Evolutionary conservation across 192 early-diverging fungal species (phyloP).

Genomic region (Powellomyces hirtus): DNA sequence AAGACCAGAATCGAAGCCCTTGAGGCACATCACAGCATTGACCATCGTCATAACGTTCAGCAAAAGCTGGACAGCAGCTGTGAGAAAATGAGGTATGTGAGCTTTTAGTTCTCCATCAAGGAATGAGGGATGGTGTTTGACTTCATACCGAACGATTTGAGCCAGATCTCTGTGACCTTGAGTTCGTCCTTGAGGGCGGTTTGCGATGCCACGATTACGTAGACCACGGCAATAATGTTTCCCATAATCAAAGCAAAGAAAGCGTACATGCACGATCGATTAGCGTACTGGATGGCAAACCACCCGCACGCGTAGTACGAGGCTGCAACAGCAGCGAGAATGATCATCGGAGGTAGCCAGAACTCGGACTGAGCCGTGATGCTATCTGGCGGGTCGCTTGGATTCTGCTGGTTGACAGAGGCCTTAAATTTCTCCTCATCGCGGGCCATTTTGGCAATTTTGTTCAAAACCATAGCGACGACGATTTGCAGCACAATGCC

Average conservation of each 20-base stretch:
- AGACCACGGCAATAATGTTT: slow-evolving; percentile 27
- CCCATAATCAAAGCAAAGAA: slow-evolving; percentile 26
- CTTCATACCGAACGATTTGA: slow-evolving; percentile 22
- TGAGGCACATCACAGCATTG: slow-evolving; percentile 16
- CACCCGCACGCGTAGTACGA: slow-evolving; percentile 25
- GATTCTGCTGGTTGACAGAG: not conserved
- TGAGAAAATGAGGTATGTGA: not conserved
- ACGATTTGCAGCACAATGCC: slow-evolving; percentile 20
- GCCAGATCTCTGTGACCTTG: slow-evolving; percentile 11
- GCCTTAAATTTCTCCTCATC: not conserved
- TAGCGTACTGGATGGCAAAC: slow-evolving; percentile 25
- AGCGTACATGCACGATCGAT: slow-evolving; percentile 16
- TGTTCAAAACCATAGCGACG: not conserved
- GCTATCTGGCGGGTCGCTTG: not conserved
- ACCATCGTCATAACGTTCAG: slow-evolving; percentile 24
- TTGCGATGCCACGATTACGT: slow-evolving; percentile 10
- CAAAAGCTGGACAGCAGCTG: slow-evolving; percentile 23
- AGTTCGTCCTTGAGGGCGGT: not conserved
- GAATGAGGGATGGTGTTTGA: not conserved
- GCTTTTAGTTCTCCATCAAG: not conserved
- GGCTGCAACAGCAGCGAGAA: slow-evolving; percentile 8
- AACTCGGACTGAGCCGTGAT: not conserved
- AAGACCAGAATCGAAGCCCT: slow-evolving; percentile 30
- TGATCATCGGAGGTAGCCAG: slow-evolving; percentile 26
- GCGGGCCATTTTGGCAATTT: not conserved